These are phyloP conservation scores for Mycena polygramma DNA, from an alignment of 768 basidiomycete species.

Conservation along the genomic window DNA sequence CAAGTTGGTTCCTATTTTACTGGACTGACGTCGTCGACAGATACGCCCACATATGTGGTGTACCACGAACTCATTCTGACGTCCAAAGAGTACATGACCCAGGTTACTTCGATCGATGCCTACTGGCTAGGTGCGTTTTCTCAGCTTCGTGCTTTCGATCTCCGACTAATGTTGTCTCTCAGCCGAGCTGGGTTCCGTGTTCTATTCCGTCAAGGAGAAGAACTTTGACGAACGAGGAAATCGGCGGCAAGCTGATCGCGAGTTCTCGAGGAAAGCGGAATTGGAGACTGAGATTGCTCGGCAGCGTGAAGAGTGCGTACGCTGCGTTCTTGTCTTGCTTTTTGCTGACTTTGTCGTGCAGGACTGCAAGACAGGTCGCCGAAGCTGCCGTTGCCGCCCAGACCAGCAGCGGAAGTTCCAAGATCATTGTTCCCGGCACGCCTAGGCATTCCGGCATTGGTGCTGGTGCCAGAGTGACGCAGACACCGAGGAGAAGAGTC, in stretches of 20 bases:
- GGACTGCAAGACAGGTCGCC: slow-evolving; percentile 71
- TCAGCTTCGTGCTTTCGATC: neutral
- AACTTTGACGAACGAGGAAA: slow-evolving; percentile 93
- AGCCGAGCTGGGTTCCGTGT: slow-evolving; percentile 96
- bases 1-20: slow-evolving; percentile 1
- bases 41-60: slow-evolving; percentile 95
- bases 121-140: slow-evolving; percentile 89
- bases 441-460: slow-evolving; percentile 80
- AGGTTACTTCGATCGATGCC: slow-evolving; percentile 97
- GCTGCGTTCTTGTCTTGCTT: neutral
- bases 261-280: slow-evolving; percentile 93
- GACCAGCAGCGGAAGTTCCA: slow-evolving; percentile 63
- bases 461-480: slow-evolving; percentile 71
- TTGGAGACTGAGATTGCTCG: slow-evolving; percentile 92
- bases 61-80: slow-evolving; percentile 97
- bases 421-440: slow-evolving; percentile 85
- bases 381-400: slow-evolving; percentile 72
- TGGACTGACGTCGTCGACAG: slow-evolving; percentile 54
- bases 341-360: slow-evolving; percentile 43
- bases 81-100: slow-evolving; percentile 98
- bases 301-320: slow-evolving; percentile 79
- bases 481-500: slow-evolving; percentile 80
- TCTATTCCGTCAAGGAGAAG: slow-evolving; percentile 98
- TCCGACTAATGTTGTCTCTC: slow-evolving; percentile 15
- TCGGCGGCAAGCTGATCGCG: slow-evolving; percentile 83